Evolutionary conservation across 305 asterid species (phyloP), one percentile per base, ranked within the genome.

Genomic region (Fraxinus paxiana): DNA sequence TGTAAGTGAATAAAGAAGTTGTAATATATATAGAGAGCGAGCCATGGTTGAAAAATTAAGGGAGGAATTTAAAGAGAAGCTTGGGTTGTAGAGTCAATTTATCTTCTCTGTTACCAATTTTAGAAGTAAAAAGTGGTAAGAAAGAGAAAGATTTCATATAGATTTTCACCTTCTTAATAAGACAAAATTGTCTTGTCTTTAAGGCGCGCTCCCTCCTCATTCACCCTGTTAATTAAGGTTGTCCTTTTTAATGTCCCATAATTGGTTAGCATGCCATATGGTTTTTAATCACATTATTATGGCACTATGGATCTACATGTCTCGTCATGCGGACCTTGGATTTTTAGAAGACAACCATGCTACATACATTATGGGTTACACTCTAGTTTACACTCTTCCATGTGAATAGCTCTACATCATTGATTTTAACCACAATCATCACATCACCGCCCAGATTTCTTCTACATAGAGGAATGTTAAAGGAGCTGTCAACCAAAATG

Each of bases 61-160:
- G 84, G 76, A 85, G 84, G 85, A 63, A 87, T 83, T 84, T 87
- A 82, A 82, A 84, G 83, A 31, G 43, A 79, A 61, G 18, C 78
- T 77, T 84, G 79, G 61, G 84, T 84, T 87, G 84, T 7, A 46
- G 80, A 85, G 89, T 88, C 90, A 82, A 83, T 76, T 56, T 73
- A 78, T 82, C 76, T 69, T 73, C 41, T 46, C 85, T 82, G 80
- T 73, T 78, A 83, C 48, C 85, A 84, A 76, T 35, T 35, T 78
- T 83, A 79, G 82, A 79, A 73, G 30, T 76, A 10, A 82, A 81
- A 83, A 76, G 86, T 78, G 56, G 51, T 56, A 75, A 13, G 78
- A 76, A 78, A 77, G 82, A 77, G 82, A 59, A 77, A 85, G 84
- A 84, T 81, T 83, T 59, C 69, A 59, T 20, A 2, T 59, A 59